Conservation (phyloP, 352 stramenopile genomes). For the Phytopythium mirpurense region DNA sequence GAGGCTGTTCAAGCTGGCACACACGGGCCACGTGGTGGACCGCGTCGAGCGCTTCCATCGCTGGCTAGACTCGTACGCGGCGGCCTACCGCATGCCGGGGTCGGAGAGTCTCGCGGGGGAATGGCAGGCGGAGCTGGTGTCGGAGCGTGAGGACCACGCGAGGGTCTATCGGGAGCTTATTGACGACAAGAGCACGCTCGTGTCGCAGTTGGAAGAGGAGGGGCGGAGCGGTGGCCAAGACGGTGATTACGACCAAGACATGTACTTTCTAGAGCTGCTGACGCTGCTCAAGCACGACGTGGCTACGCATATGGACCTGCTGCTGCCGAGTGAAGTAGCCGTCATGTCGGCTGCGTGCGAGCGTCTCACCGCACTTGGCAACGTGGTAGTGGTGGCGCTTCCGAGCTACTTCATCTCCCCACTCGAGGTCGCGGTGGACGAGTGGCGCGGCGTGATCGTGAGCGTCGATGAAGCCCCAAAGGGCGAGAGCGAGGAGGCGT, state of each 20-base stretch:
- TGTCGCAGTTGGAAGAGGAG: no score
- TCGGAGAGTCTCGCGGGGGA: neutral
- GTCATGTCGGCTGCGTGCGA: neutral
- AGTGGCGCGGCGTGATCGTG: neutral
- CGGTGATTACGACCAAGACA: neutral
- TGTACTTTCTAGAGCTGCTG: neutral
- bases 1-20: neutral
- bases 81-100: neutral
- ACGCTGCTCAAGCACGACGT: conserved; percentile 5
- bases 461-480: neutral
- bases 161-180: neutral
- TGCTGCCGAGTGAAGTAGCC: neutral
- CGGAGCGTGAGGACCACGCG: neutral
- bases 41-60: neutral
- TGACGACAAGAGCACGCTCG: neutral
- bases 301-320: neutral
- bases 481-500: neutral
- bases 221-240: neutral
- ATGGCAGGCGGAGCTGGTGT: neutral
- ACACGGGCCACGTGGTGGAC: conserved; percentile 1
- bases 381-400: neutral
- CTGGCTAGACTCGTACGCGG: neutral
- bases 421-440: conserved; percentile 4
- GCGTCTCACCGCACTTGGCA: neutral
- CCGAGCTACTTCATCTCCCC: conserved; percentile 5